Percentiles rank a stretch among this genome's conserved stretches.
Evolutionary conservation across 192 early-diverging fungal genomes (phyloP).

Genomic region (Martensiomyces pterosporus): DNA sequence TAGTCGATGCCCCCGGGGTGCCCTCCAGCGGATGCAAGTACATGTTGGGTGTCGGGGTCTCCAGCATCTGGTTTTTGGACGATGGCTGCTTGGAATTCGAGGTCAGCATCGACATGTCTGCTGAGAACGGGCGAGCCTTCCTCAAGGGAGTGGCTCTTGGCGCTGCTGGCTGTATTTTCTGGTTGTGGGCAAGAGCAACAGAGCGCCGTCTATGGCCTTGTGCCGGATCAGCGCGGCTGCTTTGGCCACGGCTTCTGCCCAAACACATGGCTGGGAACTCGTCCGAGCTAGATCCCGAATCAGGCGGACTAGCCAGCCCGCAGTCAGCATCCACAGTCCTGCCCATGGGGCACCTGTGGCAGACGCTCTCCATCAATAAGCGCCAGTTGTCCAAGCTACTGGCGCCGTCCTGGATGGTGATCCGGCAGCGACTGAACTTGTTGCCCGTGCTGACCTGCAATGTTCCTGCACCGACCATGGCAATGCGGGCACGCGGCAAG

Average conservation of each 20-base stretch:
- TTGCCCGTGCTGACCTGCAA: slow-evolving; percentile 39
- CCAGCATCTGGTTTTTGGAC: background rate
- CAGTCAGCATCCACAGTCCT: too few species aligned
- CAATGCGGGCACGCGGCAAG: slow-evolving; percentile 30
- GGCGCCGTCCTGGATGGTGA: slow-evolving; percentile 34
- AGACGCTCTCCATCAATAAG: slow-evolving; percentile 29
- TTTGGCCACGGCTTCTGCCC: background rate
- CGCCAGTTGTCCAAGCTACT: slow-evolving; percentile 35
- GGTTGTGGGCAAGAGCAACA: background rate
- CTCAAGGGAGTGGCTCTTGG: slow-evolving; percentile 10
- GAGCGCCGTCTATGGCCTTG: slow-evolving; percentile 1
- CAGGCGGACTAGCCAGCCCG: slow-evolving; percentile 37
- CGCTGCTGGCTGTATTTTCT: background rate
- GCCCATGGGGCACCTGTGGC: background rate
- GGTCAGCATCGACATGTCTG: slow-evolving; percentile 34
- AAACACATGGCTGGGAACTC: slow-evolving; percentile 12
- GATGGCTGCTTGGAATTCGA: too few species aligned
- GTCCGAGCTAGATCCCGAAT: slow-evolving; percentile 34
- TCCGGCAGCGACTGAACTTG: slow-evolving; percentile 35
- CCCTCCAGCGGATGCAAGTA: slow-evolving; percentile 32
- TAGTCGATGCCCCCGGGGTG: slow-evolving; percentile 4
- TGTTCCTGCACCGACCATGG: slow-evolving; percentile 11
- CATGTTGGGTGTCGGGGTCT: slow-evolving; percentile 28
- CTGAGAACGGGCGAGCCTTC: slow-evolving; percentile 38
- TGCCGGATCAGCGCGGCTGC: background rate